phyloP scores from a whole-genome alignment of 2,329 filamentous ascomycete genomes.

The Epichloe brachyelytri region DNA sequence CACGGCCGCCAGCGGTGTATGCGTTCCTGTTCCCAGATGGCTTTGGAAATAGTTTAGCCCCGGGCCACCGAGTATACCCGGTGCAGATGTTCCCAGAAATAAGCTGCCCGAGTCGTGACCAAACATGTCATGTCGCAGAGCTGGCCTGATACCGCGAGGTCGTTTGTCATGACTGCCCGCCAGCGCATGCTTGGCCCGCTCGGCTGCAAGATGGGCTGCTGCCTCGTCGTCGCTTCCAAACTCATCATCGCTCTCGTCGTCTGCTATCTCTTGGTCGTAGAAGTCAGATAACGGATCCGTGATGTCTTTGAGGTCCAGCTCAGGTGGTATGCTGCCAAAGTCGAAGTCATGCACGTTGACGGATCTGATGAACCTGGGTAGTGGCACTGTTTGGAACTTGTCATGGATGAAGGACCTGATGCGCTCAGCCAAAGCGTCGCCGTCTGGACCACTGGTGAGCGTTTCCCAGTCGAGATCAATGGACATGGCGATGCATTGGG shows the following conservation, averaged over 20 bases:
- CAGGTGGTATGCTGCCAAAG: conserved; percentile 71
- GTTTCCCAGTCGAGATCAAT: conserved; percentile 96
- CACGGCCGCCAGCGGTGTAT: conserved; percentile 68
- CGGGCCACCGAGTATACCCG: conserved; percentile 56
- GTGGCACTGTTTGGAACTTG: conserved; percentile 81
- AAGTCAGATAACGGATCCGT: conserved; percentile 93
- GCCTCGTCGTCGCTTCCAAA: conserved; percentile 17
- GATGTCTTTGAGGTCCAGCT: conserved; percentile 89
- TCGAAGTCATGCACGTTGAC: conserved; percentile 91
- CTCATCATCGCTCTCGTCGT: conserved; percentile 29
- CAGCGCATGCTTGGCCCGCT: conserved; percentile 2
- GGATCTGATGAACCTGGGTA: conserved; percentile 93
- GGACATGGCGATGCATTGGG: conserved; percentile 50
- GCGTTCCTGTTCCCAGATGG: conserved; percentile 62
- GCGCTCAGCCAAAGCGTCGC: conserved; percentile 65
- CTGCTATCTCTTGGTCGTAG: conserved; percentile 67
- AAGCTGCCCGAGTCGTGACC: conserved; percentile 37
- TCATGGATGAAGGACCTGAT: conserved; percentile 92
- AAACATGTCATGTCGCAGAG: conserved; percentile 19
- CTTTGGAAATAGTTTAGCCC: conserved; percentile 76
- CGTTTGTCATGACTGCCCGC: conserved; percentile 5
- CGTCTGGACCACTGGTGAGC: conserved; percentile 79
- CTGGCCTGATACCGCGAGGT: conserved; percentile 18
- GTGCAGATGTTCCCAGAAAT: conserved; percentile 47
- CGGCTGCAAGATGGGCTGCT: conserved; percentile 19